These are phyloP conservation scores for Pseudogymnoascus sp. DNA, from an alignment of 2,329 filamentous ascomycete genomes.

Conservation along the genomic window DNA sequence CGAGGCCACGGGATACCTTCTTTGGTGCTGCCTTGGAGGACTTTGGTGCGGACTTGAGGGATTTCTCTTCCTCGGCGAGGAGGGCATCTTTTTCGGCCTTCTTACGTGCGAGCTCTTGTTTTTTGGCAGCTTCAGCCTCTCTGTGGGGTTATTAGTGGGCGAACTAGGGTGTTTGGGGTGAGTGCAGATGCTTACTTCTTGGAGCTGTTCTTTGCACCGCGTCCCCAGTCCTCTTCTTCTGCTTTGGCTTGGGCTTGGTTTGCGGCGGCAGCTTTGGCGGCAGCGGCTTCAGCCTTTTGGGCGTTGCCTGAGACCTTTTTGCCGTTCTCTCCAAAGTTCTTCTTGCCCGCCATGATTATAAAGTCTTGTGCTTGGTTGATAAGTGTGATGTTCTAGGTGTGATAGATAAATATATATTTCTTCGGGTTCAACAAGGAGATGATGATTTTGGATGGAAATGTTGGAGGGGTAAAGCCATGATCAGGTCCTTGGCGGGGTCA, in stretches of 20 bases:
- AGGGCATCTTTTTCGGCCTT: slow-evolving; percentile 88
- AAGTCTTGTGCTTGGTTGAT: background rate
- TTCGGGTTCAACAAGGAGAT: background rate
- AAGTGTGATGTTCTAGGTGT: background rate
- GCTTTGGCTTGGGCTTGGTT: slow-evolving; percentile 57
- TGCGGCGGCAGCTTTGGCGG: slow-evolving; percentile 66
- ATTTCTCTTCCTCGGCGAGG: slow-evolving; percentile 78
- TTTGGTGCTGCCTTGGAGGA: slow-evolving; percentile 57
- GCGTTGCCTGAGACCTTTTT: slow-evolving; percentile 90
- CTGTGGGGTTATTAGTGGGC: slow-evolving; percentile 38
- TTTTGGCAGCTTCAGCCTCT: slow-evolving; percentile 77
- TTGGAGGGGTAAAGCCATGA: background rate
- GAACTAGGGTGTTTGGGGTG: background rate
- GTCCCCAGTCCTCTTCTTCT: slow-evolving; percentile 73
- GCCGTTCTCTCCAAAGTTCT: slow-evolving; percentile 63
- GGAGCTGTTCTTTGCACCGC: slow-evolving; percentile 73
- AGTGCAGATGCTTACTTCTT: slow-evolving; percentile 67
- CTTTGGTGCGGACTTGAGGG: slow-evolving; percentile 59
- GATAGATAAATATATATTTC: background rate
- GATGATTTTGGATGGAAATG: background rate
- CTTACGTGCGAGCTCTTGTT: slow-evolving; percentile 73
- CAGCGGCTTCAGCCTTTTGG: slow-evolving; percentile 82
- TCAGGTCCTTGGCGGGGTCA: background rate
- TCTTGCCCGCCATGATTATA: slow-evolving; percentile 62
- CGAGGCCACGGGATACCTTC: slow-evolving; percentile 60